Conservation (phyloP, 2,329 filamentous ascomycete species). For the Tolypocladium guangdongense region DNA sequence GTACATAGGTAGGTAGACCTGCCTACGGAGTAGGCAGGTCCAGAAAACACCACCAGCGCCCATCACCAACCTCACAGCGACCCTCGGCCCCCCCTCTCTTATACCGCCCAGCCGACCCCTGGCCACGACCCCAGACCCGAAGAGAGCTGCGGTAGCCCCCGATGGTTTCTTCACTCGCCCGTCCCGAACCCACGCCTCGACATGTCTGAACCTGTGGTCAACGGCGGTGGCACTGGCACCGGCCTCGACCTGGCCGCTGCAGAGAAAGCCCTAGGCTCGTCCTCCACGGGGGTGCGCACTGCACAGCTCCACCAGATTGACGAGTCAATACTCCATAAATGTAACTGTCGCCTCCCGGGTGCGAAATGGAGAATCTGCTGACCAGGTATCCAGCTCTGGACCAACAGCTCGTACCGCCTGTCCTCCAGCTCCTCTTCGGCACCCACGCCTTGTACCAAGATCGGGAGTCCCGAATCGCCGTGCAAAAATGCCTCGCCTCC, state of each 20-base stretch:
- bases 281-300: conserved; percentile 48
- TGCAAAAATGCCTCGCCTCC: conserved; percentile 66
- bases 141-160: conserved; percentile 15
- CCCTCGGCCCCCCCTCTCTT: background rate
- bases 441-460: conserved; percentile 85
- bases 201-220: conserved; percentile 23
- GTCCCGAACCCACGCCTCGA: conserved; percentile 11
- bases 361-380: conserved; percentile 6
- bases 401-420: conserved; percentile 34
- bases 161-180: conserved; percentile 18
- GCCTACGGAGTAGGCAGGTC: too few species aligned
- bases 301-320: conserved; percentile 43
- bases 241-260: conserved; percentile 38
- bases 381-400: conserved; percentile 30
- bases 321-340: conserved; percentile 43
- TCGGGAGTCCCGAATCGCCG: conserved; percentile 69
- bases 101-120: background rate
- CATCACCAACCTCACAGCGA: background rate
- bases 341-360: conserved; percentile 25
- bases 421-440: conserved; percentile 69
- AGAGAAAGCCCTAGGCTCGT: conserved; percentile 44
- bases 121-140: background rate
- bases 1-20: too few species aligned
- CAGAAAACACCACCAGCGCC: background rate
- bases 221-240: conserved; percentile 31